Evolutionary conservation across 768 basidiomycete species (phyloP).

Genomic region (Dioszegia crocea): DNA sequence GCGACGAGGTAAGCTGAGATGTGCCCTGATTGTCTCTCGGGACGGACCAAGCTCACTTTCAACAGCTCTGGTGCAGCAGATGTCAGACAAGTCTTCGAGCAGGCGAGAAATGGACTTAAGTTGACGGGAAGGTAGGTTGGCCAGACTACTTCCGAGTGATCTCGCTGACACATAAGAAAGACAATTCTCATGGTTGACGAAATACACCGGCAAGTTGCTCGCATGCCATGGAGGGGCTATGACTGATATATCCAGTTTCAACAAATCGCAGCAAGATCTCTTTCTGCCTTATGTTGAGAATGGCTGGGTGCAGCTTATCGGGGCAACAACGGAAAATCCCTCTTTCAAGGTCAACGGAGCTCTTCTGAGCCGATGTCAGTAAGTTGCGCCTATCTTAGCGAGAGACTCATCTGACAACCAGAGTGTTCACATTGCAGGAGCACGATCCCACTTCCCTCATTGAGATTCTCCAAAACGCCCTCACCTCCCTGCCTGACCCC

Average conservation of each 20-base stretch:
- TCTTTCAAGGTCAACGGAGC: slow-evolving; percentile 75
- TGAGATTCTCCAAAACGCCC: slow-evolving; percentile 59
- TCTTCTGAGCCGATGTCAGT: slow-evolving; percentile 72
- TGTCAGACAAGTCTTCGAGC: slow-evolving; percentile 68
- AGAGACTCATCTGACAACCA: slow-evolving; percentile 35
- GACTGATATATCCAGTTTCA: slow-evolving; percentile 20
- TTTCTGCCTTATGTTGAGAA: slow-evolving; percentile 78
- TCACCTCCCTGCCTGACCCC: slow-evolving; percentile 38
- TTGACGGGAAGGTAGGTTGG: slow-evolving; percentile 58
- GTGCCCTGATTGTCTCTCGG: not conserved
- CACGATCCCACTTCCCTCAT: slow-evolving; percentile 63
- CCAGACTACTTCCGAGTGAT: not conserved
- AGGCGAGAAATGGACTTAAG: slow-evolving; percentile 64
- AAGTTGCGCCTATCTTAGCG: slow-evolving; percentile 33
- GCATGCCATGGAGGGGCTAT: slow-evolving; percentile 49
- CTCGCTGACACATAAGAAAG: slow-evolving; percentile 52
- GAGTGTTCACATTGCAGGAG: slow-evolving; percentile 69
- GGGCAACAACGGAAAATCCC: slow-evolving; percentile 85
- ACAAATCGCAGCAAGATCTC: slow-evolving; percentile 57
- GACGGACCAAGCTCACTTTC: slow-evolving; percentile 50
- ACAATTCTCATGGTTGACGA: slow-evolving; percentile 80
- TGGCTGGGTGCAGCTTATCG: slow-evolving; percentile 72
- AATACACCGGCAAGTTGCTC: slow-evolving; percentile 72
- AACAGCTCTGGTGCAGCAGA: slow-evolving; percentile 57
- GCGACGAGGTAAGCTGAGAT: slow-evolving; percentile 55